These are phyloP conservation scores for Chimonanthus salicifolius DNA, from an alignment of 164 flowering plant genomes.

Conservation along the genomic window DNA sequence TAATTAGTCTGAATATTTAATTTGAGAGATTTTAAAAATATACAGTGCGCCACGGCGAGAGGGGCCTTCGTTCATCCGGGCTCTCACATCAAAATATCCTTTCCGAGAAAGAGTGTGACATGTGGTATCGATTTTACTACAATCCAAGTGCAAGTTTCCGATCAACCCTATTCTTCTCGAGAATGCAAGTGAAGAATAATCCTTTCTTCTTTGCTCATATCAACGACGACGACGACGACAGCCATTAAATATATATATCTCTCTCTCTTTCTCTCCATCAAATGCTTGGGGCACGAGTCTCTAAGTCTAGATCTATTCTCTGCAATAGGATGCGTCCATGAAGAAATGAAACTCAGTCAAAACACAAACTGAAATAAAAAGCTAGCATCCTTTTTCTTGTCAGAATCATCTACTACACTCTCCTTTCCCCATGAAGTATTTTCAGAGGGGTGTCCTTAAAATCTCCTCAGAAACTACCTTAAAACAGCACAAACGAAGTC, in stretches of 20 bases:
- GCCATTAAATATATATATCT: too few relatives aligned
- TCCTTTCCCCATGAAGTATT: background rate
- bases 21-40: too few relatives aligned
- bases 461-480: background rate
- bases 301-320: background rate
- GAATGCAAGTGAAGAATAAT: slow-evolving; percentile 30
- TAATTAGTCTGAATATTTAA: too few relatives aligned
- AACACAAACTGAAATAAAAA: background rate
- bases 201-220: slow-evolving; percentile 11
- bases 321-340: background rate
- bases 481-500: background rate
- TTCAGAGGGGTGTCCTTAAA: background rate
- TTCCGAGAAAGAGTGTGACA: too few relatives aligned
- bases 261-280: background rate
- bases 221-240: slow-evolving; percentile 1
- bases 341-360: background rate
- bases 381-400: background rate
- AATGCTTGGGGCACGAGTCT: background rate
- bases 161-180: background rate
- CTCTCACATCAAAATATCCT: too few relatives aligned
- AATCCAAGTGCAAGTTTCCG: too few relatives aligned
- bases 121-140: too few relatives aligned
- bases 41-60: too few relatives aligned
- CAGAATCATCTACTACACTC: background rate
- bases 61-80: too few relatives aligned